Evolutionary conservation across 768 basidiomycete genomes (phyloP), one percentile per base, ranked within the genome.

Genomic region (Tricholoma sp.): DNA sequence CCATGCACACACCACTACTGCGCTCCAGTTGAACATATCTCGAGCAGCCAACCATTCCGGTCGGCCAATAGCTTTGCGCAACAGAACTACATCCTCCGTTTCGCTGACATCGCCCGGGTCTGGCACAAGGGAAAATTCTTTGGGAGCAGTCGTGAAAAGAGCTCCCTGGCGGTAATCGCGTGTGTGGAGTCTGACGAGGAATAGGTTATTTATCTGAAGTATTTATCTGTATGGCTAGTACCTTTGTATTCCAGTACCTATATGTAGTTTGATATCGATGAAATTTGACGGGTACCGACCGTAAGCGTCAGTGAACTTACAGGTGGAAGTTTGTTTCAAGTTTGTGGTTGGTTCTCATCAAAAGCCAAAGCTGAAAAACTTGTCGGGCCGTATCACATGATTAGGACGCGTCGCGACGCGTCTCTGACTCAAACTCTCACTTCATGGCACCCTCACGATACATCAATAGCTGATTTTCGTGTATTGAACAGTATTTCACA

Each of bases 81-180:
- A 60, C 17, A 58, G 63, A 17, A 58, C 58, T 24, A 58, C 51
- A 18, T 62, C 62, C 15, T 50, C 55, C 15, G 15, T 45, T n/a
- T 48, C 54, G 18, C 28, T 55, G 15, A 54, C 36, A 18, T n/a
- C 53, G 10, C 28, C 20, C 29, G 5, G 18, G n/a, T 39, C 54
- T 36, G 54, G 15, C 17, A 28, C 42, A 18, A 54, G 47, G 15
- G 54, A 45, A 42, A 48, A 18, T 4, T 8, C 2, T 45, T 32
- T 33, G 33, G 53, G 17, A 39, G 45, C n/a, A 3, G 1, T 52
- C 31, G 24, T n/a, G 4, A 58, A 57, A 28, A 53, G 58, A 51
- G 58, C 61, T n/a, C 63, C 63, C n/a, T 61, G 60, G 63, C 57
- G 56, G 50, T 29, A 59, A 24, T 24, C 24, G 24, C 4, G 24